These are phyloP conservation scores for Porphyra umbilicalis DNA, from an alignment of 31 red algal genomes.

Conservation along the genomic window DNA sequence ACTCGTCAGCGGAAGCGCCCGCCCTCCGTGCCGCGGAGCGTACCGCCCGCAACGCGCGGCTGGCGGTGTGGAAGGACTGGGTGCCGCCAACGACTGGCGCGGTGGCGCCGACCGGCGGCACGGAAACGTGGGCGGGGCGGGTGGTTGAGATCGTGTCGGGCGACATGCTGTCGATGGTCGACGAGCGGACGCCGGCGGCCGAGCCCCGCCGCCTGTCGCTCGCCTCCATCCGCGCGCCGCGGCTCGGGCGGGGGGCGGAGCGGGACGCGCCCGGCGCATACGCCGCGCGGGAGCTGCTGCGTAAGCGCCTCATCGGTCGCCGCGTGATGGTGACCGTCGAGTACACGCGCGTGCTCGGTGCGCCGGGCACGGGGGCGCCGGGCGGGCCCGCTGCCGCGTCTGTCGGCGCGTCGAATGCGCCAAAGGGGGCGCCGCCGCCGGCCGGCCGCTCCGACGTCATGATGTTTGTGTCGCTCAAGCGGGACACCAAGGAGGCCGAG, in stretches of 20 bases:
- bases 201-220: slow-evolving; percentile 54
- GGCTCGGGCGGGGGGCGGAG: slow-evolving; percentile 32
- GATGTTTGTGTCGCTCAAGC: slow-evolving; percentile 58
- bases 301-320: slow-evolving; percentile 73
- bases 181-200: slow-evolving; percentile 34
- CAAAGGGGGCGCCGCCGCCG: background rate
- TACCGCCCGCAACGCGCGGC: slow-evolving; percentile 48
- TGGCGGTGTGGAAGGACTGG: slow-evolving; percentile 86
- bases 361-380: background rate
- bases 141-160: slow-evolving; percentile 76
- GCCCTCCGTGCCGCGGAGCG: slow-evolving; percentile 64
- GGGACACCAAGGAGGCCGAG: slow-evolving; percentile 41
- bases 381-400: slow-evolving; percentile 27
- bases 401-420: background rate
- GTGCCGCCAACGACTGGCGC: slow-evolving; percentile 22
- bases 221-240: slow-evolving; percentile 55
- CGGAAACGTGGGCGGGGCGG: slow-evolving; percentile 42
- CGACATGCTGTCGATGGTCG: slow-evolving; percentile 66
- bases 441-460: slow-evolving; percentile 40
- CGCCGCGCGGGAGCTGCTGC: slow-evolving; percentile 40
- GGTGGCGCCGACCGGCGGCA: slow-evolving; percentile 11
- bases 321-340: slow-evolving; percentile 68
- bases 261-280: slow-evolving; percentile 18
- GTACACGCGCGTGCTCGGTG: slow-evolving; percentile 40
- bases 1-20: slow-evolving; percentile 35